A percentile compares a stretch with the other conserved stretches of the same genome.
Evolutionary conservation across 176 grass and related monocot species (phyloP).

Genomic region (Cocos nucifera): DNA sequence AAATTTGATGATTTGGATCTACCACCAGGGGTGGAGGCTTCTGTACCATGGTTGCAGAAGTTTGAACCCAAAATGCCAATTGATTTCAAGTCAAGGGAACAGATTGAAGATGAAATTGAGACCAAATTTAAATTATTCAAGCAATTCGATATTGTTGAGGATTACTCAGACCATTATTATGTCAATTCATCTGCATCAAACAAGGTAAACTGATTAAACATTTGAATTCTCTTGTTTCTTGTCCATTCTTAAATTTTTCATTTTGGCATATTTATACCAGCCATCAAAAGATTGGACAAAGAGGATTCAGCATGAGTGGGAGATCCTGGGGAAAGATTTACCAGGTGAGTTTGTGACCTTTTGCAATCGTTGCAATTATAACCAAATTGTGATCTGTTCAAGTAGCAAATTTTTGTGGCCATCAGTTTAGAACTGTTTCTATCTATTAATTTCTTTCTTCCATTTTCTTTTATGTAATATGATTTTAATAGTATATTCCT

Average conservation of each 20-base stretch:
- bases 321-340: constrained; percentile 71
- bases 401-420: no score
- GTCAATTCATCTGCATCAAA: constrained; percentile 4
- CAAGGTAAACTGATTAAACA: constrained; percentile 34
- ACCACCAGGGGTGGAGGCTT: constrained; percentile 74
- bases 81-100: constrained; percentile 15
- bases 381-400: no score
- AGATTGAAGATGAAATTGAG: constrained; percentile 50
- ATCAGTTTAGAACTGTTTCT: no score
- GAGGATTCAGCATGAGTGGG: constrained; percentile 84
- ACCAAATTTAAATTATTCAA: constrained; percentile 50
- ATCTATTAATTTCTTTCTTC: no score
- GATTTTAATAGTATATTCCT: no score
- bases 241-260: background rate
- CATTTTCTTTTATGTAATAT: no score
- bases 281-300: constrained; percentile 66
- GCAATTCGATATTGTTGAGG: constrained; percentile 68
- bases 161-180: constrained; percentile 68
- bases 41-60: constrained; percentile 48
- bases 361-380: constrained; percentile 1
- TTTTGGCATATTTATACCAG: constrained; percentile 20
- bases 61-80: constrained; percentile 11
- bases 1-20: constrained; percentile 77
- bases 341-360: constrained; percentile 39
- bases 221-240: background rate